Evolutionary conservation across 768 basidiomycete species (phyloP).

Genomic region (Leccinum aurantiacum): DNA sequence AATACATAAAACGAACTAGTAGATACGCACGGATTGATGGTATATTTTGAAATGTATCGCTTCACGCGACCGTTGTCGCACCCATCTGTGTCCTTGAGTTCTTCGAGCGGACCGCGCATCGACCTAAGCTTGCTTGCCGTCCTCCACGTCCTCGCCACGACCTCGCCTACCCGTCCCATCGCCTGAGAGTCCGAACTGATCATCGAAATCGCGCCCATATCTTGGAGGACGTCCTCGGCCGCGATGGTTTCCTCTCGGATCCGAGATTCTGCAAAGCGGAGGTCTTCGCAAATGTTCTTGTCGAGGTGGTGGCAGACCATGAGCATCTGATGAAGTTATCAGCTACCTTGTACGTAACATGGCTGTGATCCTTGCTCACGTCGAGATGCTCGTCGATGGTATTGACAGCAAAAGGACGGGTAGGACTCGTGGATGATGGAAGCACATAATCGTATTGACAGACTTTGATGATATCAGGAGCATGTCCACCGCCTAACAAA

Average conservation of each 20-base stretch:
- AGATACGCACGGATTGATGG: slow-evolving; percentile 84
- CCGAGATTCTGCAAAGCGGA: slow-evolving; percentile 94
- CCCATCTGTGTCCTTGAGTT: slow-evolving; percentile 46
- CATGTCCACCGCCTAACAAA: slow-evolving; percentile 81
- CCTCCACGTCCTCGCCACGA: slow-evolving; percentile 89
- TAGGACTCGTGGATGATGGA: slow-evolving; percentile 96
- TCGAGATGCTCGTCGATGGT: slow-evolving; percentile 97
- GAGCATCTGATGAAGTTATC: slow-evolving; percentile 68
- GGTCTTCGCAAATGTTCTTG: slow-evolving; percentile 85
- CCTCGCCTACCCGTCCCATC: slow-evolving; percentile 98
- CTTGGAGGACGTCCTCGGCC: slow-evolving; percentile 94
- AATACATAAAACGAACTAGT: neutral
- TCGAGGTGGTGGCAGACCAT: slow-evolving; percentile 99
- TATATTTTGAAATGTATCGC: slow-evolving; percentile 94
- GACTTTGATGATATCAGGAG: slow-evolving; percentile 98
- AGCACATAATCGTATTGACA: slow-evolving; percentile 87
- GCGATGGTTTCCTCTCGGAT: slow-evolving; percentile 97
- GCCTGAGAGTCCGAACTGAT: slow-evolving; percentile 97
- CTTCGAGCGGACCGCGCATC: slow-evolving; percentile 67
- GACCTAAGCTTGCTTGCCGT: slow-evolving; percentile 95
- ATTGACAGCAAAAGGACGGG: slow-evolving; percentile 86
- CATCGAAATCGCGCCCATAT: slow-evolving; percentile 93
- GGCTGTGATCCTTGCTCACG: slow-evolving; percentile 48
- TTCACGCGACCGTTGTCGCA: slow-evolving; percentile 89
- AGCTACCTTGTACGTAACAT: neutral